These are phyloP conservation scores for Apiospora koreana DNA, from an alignment of 2,329 filamentous ascomycete genomes.

Conservation along the genomic window DNA sequence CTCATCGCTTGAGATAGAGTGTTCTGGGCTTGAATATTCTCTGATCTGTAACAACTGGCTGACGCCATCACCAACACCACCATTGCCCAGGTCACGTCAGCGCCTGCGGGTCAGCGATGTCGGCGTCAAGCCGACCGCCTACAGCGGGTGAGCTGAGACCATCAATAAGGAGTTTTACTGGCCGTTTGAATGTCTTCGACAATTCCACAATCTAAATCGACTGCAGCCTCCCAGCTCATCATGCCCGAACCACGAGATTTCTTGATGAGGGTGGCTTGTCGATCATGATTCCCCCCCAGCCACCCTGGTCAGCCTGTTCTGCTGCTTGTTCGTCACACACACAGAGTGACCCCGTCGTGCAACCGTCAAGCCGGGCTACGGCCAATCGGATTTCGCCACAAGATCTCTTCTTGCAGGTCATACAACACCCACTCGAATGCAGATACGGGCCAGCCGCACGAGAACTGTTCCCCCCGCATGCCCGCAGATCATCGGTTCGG, in stretches of 20 bases:
- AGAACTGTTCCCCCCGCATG: not conserved
- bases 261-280: not conserved
- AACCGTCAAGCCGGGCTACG: not conserved
- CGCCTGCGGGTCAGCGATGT: not conserved
- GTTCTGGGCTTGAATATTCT: not conserved
- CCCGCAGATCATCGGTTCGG: not conserved
- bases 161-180: not conserved
- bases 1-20: not conserved
- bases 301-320: not conserved
- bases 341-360: not conserved
- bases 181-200: slow-evolving; percentile 6
- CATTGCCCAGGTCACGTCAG: not conserved
- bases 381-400: slow-evolving; percentile 6
- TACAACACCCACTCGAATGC: not conserved
- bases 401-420: not conserved
- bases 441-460: slow-evolving; percentile 12
- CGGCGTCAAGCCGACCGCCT: not conserved
- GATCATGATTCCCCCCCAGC: not conserved
- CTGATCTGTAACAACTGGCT: not conserved
- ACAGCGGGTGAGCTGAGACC: not conserved
- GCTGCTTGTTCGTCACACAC: not conserved
- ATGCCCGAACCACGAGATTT: not conserved
- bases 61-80: not conserved
- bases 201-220: not conserved
- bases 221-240: not conserved